Evolutionary conservation across 352 stramenopile species (phyloP).

Genomic region (Phytophthora foliorum): DNA sequence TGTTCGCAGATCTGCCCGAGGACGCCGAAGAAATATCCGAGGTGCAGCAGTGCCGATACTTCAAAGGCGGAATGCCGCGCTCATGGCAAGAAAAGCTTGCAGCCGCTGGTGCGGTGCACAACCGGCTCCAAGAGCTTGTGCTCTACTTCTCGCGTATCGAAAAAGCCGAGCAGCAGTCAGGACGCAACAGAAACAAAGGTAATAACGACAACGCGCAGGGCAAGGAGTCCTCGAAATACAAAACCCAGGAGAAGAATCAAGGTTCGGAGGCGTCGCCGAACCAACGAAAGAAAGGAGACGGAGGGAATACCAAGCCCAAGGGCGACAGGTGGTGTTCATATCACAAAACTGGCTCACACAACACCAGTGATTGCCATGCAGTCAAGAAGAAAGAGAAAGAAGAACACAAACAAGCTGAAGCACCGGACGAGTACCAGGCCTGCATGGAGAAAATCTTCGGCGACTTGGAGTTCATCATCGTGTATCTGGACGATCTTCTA

Average conservation of each 20-base stretch:
- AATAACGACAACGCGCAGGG: neutral
- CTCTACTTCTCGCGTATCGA: conserved; percentile 1
- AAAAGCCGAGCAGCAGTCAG: neutral
- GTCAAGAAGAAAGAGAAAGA: neutral
- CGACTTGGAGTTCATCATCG: too few relatives aligned
- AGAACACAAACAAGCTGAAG: conserved; percentile 2
- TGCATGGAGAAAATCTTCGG: too few relatives aligned
- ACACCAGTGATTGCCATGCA: conserved; percentile 1
- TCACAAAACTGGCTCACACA: neutral
- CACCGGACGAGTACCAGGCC: neutral
- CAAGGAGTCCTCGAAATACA: too few relatives aligned
- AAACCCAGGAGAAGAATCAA: neutral
- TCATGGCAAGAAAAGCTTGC: conserved; percentile 10
- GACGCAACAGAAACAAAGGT: neutral
- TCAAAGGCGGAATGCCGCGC: conserved; percentile 10
- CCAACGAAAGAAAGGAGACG: neutral
- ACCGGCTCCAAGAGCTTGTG: neutral
- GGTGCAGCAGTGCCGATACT: conserved; percentile 14
- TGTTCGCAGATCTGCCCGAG: conserved; percentile 12
- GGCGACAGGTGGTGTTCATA: conserved; percentile 1
- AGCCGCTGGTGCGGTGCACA: neutral
- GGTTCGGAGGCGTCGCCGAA: neutral
- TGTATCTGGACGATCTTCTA: too few relatives aligned
- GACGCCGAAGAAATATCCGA: conserved; percentile 1
- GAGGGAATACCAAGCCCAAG: neutral